Evolutionary conservation across 2,329 filamentous ascomycete genomes (phyloP), one percentile per base, ranked within the genome.

Genomic region (Coniochaeta pulveracea): DNA sequence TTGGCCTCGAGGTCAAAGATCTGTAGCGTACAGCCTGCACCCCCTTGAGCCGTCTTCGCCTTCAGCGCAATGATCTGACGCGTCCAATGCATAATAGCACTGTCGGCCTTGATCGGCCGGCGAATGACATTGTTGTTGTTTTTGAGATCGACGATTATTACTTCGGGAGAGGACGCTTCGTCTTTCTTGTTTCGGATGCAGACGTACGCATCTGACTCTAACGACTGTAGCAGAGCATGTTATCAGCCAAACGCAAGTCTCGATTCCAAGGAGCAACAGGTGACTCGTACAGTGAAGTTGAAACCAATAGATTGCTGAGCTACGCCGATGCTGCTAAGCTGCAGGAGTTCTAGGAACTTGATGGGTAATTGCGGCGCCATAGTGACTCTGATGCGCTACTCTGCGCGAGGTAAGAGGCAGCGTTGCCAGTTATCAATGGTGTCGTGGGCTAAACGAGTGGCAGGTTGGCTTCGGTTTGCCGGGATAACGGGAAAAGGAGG

Each of bases 1-100:
- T 96, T 98, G 49, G 80, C 75, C 48, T 77, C 79, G 39, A 98
- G 73, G 58, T 98, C 89, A 62, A 98, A 98, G 57, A 98, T 93
- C 66, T 98, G 93, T 40, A 98, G 74, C 45, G 91, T 98, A n/a
- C n/a, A n/a, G n/a, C n/a, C n/a, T n/a, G n/a, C n/a, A n/a, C n/a
- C n/a, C n/a, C n/a, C n/a, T n/a, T n/a, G n/a, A 55, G 86, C 76
- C 43, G 81, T 82, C 58, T 95, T 85, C 31, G 91, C 89, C 64
- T 93, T 94, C 47, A 98, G 74, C 42, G 93, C 91, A 52, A 98
- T 96, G 57, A 98, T 85, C 59, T 94, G 85, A 57, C 81, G 84
- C 48, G 73, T 80, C 85, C 85, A 94, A 74, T 98, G 91, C 91
- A 98, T 96, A 57, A 98, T 94, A 50, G 93, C 91, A 75, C 88